Conservation (phyloP, 1,284 basidiomycete genomes). For the Naganishia sp. region DNA sequence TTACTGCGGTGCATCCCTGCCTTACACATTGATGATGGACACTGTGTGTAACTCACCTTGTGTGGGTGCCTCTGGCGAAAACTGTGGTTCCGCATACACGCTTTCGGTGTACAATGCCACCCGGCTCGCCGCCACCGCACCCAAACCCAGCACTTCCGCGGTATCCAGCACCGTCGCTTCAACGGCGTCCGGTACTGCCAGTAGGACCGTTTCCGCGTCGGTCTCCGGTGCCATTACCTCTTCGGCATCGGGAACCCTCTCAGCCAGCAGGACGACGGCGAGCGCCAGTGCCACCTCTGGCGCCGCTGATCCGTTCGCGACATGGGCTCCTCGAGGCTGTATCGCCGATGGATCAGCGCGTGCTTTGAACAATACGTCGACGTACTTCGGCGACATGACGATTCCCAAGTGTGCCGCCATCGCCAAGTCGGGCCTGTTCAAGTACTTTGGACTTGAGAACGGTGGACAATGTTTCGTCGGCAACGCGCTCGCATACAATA, state of each 20-base stretch:
- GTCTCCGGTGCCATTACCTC: background rate
- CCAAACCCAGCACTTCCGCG: background rate
- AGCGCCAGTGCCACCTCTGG: conserved; percentile 6
- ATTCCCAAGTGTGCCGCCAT: conserved; percentile 31
- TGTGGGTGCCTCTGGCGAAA: conserved; percentile 38
- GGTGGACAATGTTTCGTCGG: conserved; percentile 39
- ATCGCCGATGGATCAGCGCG: conserved; percentile 21
- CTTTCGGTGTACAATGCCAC: conserved; percentile 23
- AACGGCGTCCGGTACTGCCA: conserved; percentile 3
- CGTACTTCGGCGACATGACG: conserved; percentile 35
- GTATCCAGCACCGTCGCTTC: conserved; percentile 2
- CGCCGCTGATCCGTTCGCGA: conserved; percentile 24
- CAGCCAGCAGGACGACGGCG: conserved; percentile 1
- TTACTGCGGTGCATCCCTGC: conserved; percentile 19
- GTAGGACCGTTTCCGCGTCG: conserved; percentile 6
- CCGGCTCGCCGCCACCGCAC: conserved; percentile 2
- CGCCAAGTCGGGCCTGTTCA: conserved; percentile 29
- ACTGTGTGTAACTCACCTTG: conserved; percentile 36
- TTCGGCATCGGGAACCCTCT: background rate
- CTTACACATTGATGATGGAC: conserved; percentile 22
- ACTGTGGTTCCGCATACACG: conserved; percentile 36
- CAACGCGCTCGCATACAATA: conserved; percentile 33
- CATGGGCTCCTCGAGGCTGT: conserved; percentile 11
- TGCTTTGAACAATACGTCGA: conserved; percentile 16
- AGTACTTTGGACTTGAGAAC: conserved; percentile 37